These are phyloP conservation scores for Saturnispora hagleri DNA, from an alignment of 805 yeast genomes.

Conservation along the genomic window DNA sequence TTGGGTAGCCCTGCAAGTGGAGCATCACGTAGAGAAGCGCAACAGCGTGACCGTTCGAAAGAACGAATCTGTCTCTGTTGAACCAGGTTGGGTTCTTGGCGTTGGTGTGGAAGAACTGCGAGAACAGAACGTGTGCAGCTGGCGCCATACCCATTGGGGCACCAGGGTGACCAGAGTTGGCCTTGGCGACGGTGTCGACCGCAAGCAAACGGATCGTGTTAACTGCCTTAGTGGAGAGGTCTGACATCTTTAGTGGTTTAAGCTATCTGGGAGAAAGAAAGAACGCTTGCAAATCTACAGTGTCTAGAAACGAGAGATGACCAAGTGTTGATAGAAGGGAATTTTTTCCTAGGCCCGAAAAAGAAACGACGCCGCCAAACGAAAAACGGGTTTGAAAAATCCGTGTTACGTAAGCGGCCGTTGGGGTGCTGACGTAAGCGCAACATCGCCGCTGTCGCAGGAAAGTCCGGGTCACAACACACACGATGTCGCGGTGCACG, in stretches of 20 bases:
- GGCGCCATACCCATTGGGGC: conserved; percentile 99
- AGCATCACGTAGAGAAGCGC: conserved; percentile 79
- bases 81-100: conserved; percentile 89
- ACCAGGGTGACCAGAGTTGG: conserved; percentile 98
- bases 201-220: conserved; percentile 84
- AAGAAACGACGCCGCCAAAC: too few species aligned
- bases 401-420: too few species aligned
- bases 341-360: too few species aligned
- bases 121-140: conserved; percentile 80
- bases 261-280: background rate
- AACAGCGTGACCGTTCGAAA: conserved; percentile 95
- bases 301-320: background rate
- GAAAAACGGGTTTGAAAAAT: too few species aligned
- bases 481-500: too few species aligned
- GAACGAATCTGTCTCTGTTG: conserved; percentile 90
- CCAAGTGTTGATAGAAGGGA: too few species aligned
- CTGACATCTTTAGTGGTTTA: conserved; percentile 19
- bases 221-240: conserved; percentile 67
- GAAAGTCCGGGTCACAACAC: too few species aligned
- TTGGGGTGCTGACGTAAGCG: too few species aligned
- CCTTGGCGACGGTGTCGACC: conserved; percentile 76
- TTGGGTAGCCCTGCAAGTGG: conserved; percentile 77
- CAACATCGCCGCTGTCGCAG: too few species aligned
- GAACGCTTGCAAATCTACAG: background rate
- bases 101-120: conserved; percentile 65